Base-by-base conservation (phyloP, 2,329 filamentous ascomycete species). In the Daldinia sp. region DNA sequence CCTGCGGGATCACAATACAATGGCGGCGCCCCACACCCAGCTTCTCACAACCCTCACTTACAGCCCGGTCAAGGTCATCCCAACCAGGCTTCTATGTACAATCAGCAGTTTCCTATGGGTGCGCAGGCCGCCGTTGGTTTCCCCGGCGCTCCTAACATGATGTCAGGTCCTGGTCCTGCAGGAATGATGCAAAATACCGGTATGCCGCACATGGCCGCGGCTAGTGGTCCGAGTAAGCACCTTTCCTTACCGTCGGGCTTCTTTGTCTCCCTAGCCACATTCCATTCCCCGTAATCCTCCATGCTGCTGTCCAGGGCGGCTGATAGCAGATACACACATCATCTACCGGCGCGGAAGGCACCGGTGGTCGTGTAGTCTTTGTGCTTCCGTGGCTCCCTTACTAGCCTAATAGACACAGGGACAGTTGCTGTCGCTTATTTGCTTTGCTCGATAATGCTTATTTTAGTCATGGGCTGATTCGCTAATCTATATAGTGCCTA, bases 101-200 rank as follows among this genome's bases (percentile, higher is more conserved):
- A 87, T 77, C 86, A 87, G 77, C 86, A 87, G 79, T 88, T 85
- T 73, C 81, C 83, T 74, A 87, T 89, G 85, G 81, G 80, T 60
- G 80, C 82, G 63, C 86, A 87, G 76, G 70, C 76, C 44, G 73
- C 71, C 60, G 70, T 71, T 67, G 81, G 80, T 69, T 88, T 87
- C 73, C 82, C 82, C 56, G 83, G 82, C 54, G 84, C 81, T 71
- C 83, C 83, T 59, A 87, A 85, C 79, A 87, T 89, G 85, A 87
- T 87, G 82, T 80, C 82, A 56, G 83, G 81, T 71, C 79, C 79
- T 70, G 85, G 83, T 44, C 83, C 84, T 80, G 83, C 82, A 79
- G 86, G 84, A 75, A 89, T 90, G 87, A 89, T 90, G 88, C 88
- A 87, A 80, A 88, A 85, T 77, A 79, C 86, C 73, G 84, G 81